phyloP scores from a whole-genome alignment of 83 land plant species.

The Diphasiastrum complanatum region DNA sequence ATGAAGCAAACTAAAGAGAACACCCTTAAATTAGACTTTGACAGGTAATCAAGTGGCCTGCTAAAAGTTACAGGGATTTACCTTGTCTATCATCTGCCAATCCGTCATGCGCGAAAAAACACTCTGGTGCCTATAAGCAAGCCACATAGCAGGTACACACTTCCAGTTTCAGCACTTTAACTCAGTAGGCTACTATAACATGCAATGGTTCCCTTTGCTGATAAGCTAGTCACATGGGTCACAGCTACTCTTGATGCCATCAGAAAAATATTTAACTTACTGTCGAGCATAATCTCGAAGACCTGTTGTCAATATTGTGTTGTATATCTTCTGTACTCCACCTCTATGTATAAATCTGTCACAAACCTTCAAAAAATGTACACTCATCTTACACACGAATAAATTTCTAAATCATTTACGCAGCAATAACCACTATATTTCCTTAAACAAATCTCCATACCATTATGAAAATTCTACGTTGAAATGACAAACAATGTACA shows the following conservation, averaged over 20 bases:
- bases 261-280: constrained; percentile 36
- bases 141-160: neutral
- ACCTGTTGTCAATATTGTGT: constrained; percentile 63
- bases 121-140: constrained; percentile 61
- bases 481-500: too few species aligned
- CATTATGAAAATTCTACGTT: too few species aligned
- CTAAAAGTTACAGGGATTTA: too few species aligned
- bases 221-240: too few species aligned
- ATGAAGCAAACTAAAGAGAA: too few species aligned
- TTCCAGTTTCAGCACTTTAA: neutral
- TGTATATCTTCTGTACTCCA: constrained; percentile 58
- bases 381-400: neutral
- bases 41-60: too few species aligned
- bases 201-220: too few species aligned
- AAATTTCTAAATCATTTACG: neutral
- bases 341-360: constrained; percentile 72
- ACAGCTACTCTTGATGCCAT: neutral
- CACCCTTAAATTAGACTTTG: too few species aligned
- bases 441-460: too few species aligned
- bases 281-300: constrained; percentile 68
- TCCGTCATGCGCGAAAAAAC: constrained; percentile 56
- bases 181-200: neutral
- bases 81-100: constrained; percentile 83
- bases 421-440: too few species aligned
- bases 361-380: constrained; percentile 48